These are phyloP conservation scores for Claviceps sp. DNA, from an alignment of 2,329 filamentous ascomycete species.

Conservation along the genomic window DNA sequence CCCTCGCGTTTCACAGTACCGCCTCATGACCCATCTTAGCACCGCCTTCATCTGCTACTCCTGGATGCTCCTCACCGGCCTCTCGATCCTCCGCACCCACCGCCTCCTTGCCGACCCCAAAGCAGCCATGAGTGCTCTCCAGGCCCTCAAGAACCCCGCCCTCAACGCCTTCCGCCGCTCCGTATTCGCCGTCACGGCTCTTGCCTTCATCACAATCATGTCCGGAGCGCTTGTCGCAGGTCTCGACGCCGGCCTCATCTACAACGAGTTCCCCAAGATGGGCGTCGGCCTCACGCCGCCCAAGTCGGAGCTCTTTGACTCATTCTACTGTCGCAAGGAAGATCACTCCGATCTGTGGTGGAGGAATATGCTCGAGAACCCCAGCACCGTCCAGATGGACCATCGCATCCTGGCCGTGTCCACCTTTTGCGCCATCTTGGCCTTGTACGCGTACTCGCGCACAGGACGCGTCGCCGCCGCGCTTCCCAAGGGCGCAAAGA, in stretches of 20 bases:
- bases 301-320: slow-evolving; percentile 66
- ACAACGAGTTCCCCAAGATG: slow-evolving; percentile 98
- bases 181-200: slow-evolving; percentile 53
- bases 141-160: slow-evolving; percentile 50
- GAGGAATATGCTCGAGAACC: slow-evolving; percentile 97
- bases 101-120: slow-evolving; percentile 55
- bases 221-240: slow-evolving; percentile 90
- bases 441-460: slow-evolving; percentile 69
- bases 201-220: slow-evolving; percentile 84
- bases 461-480: slow-evolving; percentile 42
- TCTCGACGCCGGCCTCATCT: slow-evolving; percentile 90
- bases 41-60: slow-evolving; percentile 88
- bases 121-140: slow-evolving; percentile 44
- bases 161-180: slow-evolving; percentile 61
- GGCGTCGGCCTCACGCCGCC: slow-evolving; percentile 72
- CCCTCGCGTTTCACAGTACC: slow-evolving; percentile 88
- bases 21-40: slow-evolving; percentile 76
- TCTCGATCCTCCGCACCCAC: slow-evolving; percentile 69
- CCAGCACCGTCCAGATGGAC: slow-evolving; percentile 86
- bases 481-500: slow-evolving; percentile 50
- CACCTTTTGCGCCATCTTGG: slow-evolving; percentile 69
- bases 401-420: slow-evolving; percentile 85
- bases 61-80: slow-evolving; percentile 84
- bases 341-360: slow-evolving; percentile 81
- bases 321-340: slow-evolving; percentile 68